A percentile compares a stretch with the other conserved stretches of the same genome.
phyloP scores from a whole-genome alignment of 2,329 filamentous ascomycete genomes.

The Sporothrix globosa region DNA sequence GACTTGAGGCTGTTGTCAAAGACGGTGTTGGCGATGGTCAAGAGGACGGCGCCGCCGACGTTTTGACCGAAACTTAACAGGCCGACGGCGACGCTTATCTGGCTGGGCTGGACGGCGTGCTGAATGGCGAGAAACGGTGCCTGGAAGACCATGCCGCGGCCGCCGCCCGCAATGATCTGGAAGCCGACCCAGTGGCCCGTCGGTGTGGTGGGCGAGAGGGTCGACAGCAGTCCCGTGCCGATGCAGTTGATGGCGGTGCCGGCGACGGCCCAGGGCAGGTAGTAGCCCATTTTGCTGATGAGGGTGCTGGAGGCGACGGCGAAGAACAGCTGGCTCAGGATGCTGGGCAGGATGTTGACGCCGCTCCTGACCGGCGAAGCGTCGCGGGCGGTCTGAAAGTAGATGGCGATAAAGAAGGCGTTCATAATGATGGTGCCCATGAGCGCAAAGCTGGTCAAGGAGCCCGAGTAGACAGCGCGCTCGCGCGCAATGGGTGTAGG shows the following conservation, averaged over 20 bases:
- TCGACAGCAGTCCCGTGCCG: constrained; percentile 44
- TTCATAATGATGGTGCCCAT: constrained; percentile 38
- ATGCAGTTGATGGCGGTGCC: constrained; percentile 42
- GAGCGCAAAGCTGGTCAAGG: constrained; percentile 37
- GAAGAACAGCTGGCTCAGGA: constrained; percentile 38
- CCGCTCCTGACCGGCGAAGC: constrained; percentile 42
- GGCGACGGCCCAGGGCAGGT: constrained; percentile 43
- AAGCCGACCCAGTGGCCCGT: constrained; percentile 43
- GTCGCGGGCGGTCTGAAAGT: constrained; percentile 45
- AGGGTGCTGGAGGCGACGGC: constrained; percentile 38
- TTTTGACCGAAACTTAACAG: constrained; percentile 56
- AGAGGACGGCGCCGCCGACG: constrained; percentile 54
- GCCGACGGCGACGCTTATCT: constrained; percentile 39
- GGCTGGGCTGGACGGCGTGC: constrained; percentile 37
- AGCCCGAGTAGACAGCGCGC: constrained; percentile 37
- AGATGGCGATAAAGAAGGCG: constrained; percentile 44
- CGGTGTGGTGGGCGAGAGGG: constrained; percentile 39
- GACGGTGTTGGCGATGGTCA: constrained; percentile 56
- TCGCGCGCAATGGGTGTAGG: constrained; percentile 38
- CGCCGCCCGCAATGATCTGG: constrained; percentile 40
- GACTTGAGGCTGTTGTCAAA: constrained; percentile 48
- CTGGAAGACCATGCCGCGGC: constrained; percentile 40
- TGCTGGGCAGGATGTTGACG: constrained; percentile 39
- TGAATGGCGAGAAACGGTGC: constrained; percentile 40
- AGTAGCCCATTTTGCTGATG: constrained; percentile 42